Base-by-base conservation (phyloP, 306 rosid species). In the Cercis canadensis region DNA sequence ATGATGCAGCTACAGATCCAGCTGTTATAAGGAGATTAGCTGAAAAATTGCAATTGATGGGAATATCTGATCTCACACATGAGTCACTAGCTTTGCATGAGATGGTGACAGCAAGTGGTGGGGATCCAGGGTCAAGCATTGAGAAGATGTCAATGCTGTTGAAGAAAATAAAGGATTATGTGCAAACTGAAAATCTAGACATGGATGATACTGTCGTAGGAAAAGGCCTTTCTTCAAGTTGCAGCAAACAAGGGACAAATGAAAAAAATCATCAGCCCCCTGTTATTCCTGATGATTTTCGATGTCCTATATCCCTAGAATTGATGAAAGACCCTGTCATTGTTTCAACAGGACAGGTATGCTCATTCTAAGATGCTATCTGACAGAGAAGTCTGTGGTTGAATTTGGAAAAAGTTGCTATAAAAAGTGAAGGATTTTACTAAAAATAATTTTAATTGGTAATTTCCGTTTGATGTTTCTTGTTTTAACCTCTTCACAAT, bases 321-420 rank as follows among this genome's bases (percentile, higher is more conserved):
- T 83, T 95, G 78, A 95, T 95, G 97, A 86, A 69, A 77, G 97
- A 95, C 83, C 99, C 99, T 6, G 96, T 95, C 71, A 95, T 95
- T 81, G 97, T 95, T 75, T 95, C 99, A 57, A 95, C 99, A 8
- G 99, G 99, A 79, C 99, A 95, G 97, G 99, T 95, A 85, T 74
- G 66, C 65, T 54, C 69, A 41, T 44, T 69, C 45, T 59, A 49
- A 65, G 34, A 74, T 57, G 56, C 77, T 66, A 71, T 75, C 39
- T 61, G 6, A 41, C 40, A 13, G 78, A 61, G 10, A 73, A 66
- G 53, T 37, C 40, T 18, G 69, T 65, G 41, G 47, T 60, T 39
- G 67, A 49, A 39, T 64, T 67, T 55, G 47, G 44, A 32, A 39
- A 40, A 13, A 29, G 40, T 55, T 57, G 59, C 46, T 60, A 65